phyloP scores from a whole-genome alignment of 2,329 filamentous ascomycete genomes.

The Xylaria sp. region DNA sequence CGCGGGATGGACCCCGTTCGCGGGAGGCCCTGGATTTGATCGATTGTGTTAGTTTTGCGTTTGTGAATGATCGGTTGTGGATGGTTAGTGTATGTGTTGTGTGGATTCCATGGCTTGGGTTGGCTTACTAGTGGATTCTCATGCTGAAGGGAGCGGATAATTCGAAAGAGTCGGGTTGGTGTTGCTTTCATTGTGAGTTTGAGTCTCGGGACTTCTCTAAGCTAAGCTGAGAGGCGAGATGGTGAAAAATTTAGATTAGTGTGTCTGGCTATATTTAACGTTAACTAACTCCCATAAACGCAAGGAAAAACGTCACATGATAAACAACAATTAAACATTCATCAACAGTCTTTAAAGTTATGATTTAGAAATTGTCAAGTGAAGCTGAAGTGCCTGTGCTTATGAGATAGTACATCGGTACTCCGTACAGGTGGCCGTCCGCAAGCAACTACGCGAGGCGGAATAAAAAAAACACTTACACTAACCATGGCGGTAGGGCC shows the following conservation, averaged over 20 bases:
- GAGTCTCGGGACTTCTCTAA: not conserved
- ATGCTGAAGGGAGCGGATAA: slow-evolving; percentile 67
- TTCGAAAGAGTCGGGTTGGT: slow-evolving; percentile 61
- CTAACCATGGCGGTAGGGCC: too few relatives aligned
- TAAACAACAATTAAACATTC: not conserved
- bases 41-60: not conserved
- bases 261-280: not conserved
- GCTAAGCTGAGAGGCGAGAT: not conserved
- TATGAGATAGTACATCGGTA: not conserved
- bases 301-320: not conserved
- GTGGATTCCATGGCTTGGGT: not conserved
- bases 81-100: not conserved
- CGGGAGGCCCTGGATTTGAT: slow-evolving; percentile 78
- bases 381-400: not conserved
- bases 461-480: too few relatives aligned
- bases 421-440: too few relatives aligned
- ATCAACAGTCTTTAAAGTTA: not conserved
- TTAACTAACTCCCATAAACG: not conserved
- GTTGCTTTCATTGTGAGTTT: slow-evolving; percentile 52
- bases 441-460: too few relatives aligned
- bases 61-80: not conserved
- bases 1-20: slow-evolving; percentile 78
- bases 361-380: not conserved
- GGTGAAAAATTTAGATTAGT: not conserved
- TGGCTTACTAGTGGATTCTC: slow-evolving; percentile 83